Conservation (phyloP, 1,284 basidiomycete species). For the Puccinia triticina region DNA sequence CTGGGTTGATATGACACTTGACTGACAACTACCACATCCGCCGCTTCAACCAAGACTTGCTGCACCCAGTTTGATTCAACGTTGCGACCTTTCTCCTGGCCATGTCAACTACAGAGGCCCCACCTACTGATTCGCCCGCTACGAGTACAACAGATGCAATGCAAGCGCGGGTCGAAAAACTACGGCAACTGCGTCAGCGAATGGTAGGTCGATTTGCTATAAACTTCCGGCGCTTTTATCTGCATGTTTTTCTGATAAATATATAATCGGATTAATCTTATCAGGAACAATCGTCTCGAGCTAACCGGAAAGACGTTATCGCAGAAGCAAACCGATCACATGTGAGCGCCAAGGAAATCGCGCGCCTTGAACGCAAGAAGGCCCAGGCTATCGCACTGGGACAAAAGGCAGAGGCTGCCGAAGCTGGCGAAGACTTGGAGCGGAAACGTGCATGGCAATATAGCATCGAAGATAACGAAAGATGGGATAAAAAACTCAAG, state of each 20-base stretch:
- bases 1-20: too few relatives aligned
- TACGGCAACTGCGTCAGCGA: conserved; percentile 13
- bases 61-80: not conserved
- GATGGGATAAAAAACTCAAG: conserved; percentile 84
- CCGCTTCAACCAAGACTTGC: not conserved
- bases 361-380: conserved; percentile 79
- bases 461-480: conserved; percentile 89
- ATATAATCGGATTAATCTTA: conserved; percentile 58
- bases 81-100: not conserved
- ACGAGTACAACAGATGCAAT: not conserved
- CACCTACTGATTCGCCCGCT: not conserved
- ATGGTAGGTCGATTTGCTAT: not conserved
- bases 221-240: not conserved
- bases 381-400: conserved; percentile 85
- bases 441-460: conserved; percentile 89
- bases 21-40: too few relatives aligned
- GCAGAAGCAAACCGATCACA: conserved; percentile 78
- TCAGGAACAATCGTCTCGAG: conserved; percentile 71
- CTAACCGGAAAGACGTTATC: conserved; percentile 79
- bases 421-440: conserved; percentile 72
- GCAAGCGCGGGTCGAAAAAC: conserved; percentile 15
- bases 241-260: not conserved
- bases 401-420: conserved; percentile 82
- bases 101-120: conserved; percentile 1
- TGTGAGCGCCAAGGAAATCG: conserved; percentile 73